Evolutionary conservation across 2,329 filamentous ascomycete species (phyloP).

Genomic region (Calycina herbarum): DNA sequence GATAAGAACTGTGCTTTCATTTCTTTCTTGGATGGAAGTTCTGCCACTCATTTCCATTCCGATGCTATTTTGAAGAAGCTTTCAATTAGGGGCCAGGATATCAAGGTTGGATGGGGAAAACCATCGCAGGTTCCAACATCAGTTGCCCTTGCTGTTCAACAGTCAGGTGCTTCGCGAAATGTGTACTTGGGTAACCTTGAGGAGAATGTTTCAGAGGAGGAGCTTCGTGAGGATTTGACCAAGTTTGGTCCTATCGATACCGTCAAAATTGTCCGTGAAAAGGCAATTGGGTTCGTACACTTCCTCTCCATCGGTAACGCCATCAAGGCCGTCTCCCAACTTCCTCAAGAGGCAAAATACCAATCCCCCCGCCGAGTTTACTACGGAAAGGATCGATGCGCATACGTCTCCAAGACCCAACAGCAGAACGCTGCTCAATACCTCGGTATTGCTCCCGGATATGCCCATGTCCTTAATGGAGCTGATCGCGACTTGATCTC

Average conservation of each 20-base stretch:
- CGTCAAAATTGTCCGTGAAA: constrained; percentile 96
- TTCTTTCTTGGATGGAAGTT: constrained; percentile 96
- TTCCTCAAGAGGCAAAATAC: constrained; percentile 97
- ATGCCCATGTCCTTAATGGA: constrained; percentile 93
- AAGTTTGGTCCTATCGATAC: constrained; percentile 98
- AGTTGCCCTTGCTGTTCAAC: constrained; percentile 94
- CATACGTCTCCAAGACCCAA: constrained; percentile 98
- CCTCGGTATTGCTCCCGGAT: constrained; percentile 92
- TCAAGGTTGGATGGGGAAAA: constrained; percentile 99
- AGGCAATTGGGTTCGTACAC: constrained; percentile 96
- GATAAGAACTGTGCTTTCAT: constrained; percentile 99
- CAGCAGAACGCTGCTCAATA: constrained; percentile 99
- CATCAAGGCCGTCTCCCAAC: constrained; percentile 95
- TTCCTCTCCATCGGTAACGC: constrained; percentile 97
- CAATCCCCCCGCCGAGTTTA: constrained; percentile 93
- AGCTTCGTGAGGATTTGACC: constrained; percentile 89
- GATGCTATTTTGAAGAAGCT: constrained; percentile 99
- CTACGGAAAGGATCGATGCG: constrained; percentile 97
- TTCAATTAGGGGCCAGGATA: constrained; percentile 96
- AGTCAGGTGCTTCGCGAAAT: constrained; percentile 94
- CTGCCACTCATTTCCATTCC: constrained; percentile 97
- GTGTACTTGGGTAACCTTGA: constrained; percentile 94
- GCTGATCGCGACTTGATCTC: constrained; percentile 96
- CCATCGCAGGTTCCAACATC: constrained; percentile 97
- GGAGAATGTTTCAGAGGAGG: constrained; percentile 87